Conservation (phyloP, 1,139 yeast species). For the Geotrichum europaeum region DNA sequence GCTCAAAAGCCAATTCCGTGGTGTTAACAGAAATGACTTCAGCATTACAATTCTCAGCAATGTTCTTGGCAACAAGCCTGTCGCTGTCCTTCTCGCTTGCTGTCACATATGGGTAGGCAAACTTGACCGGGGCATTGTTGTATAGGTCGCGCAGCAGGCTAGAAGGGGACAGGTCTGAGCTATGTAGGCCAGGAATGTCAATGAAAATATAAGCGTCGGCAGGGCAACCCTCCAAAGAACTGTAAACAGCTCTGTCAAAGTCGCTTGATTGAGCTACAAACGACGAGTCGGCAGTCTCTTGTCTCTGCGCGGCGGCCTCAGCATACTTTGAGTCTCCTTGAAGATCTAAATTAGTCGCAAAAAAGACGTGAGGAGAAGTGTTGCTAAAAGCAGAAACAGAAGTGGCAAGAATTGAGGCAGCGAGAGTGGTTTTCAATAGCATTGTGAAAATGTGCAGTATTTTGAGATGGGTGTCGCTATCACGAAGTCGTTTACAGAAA, state of each 20-base stretch:
- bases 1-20: constrained; percentile 24
- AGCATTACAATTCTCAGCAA: constrained; percentile 31
- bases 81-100: constrained; percentile 7
- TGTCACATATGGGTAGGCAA: constrained; percentile 18
- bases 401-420: constrained; percentile 8
- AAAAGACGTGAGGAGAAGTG: constrained; percentile 21
- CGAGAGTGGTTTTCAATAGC: constrained; percentile 15
- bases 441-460: constrained; percentile 2
- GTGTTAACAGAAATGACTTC: constrained; percentile 27
- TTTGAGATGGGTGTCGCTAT: background rate
- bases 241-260: constrained; percentile 19
- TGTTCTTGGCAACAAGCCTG: constrained; percentile 21
- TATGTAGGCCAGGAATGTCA: constrained; percentile 34
- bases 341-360: constrained; percentile 13
- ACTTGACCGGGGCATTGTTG: constrained; percentile 24
- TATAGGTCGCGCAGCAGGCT: constrained; percentile 26
- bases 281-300: constrained; percentile 8
- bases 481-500: background rate
- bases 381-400: constrained; percentile 25
- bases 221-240: constrained; percentile 29
- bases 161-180: constrained; percentile 30
- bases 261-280: constrained; percentile 14
- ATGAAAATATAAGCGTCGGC: constrained; percentile 38
- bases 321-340: constrained; percentile 10
- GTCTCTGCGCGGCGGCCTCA: constrained; percentile 2